Evolutionary conservation across 2,329 filamentous ascomycete species (phyloP).

Genomic region (Colletotrichum somersetense): DNA sequence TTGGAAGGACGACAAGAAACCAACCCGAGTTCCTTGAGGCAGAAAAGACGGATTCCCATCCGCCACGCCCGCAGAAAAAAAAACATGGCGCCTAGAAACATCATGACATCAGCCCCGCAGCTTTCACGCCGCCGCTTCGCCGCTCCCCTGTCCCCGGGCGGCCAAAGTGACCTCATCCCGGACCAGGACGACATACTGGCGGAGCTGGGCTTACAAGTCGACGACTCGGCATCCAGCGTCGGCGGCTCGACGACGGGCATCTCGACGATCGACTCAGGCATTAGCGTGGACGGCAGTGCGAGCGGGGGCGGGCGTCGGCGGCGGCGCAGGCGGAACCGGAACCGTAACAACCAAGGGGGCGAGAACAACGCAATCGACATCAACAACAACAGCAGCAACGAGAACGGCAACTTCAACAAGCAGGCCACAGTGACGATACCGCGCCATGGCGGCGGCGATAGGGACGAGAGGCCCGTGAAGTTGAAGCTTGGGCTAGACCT

Average conservation of each 20-base stretch:
- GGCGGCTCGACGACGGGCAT: constrained; percentile 22
- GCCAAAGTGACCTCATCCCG: neutral
- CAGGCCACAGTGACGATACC: constrained; percentile 44
- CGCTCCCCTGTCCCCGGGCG: neutral
- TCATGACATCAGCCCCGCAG: constrained; percentile 17
- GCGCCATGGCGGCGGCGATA: constrained; percentile 42
- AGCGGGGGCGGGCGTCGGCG: constrained; percentile 8
- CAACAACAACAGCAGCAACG: neutral
- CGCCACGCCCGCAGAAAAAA: neutral
- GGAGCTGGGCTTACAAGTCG: constrained; percentile 41
- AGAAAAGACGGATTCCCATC: neutral
- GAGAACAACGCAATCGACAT: neutral
- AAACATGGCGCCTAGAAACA: constrained; percentile 22
- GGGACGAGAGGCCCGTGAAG: constrained; percentile 72
- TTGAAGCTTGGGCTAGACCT: constrained; percentile 80
- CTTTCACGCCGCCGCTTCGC: neutral
- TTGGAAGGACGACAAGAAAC: neutral
- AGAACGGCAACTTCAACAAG: neutral
- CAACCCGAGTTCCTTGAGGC: neutral
- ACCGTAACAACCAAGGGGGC: constrained; percentile 28
- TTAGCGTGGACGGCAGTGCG: constrained; percentile 7
- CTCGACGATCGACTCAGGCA: constrained; percentile 13
- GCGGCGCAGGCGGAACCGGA: constrained; percentile 19
- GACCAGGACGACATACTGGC: constrained; percentile 42
- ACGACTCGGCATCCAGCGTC: constrained; percentile 42